phyloP scores from a whole-genome alignment of 352 stramenopile genomes.

The Pythium vanterpoolii region DNA sequence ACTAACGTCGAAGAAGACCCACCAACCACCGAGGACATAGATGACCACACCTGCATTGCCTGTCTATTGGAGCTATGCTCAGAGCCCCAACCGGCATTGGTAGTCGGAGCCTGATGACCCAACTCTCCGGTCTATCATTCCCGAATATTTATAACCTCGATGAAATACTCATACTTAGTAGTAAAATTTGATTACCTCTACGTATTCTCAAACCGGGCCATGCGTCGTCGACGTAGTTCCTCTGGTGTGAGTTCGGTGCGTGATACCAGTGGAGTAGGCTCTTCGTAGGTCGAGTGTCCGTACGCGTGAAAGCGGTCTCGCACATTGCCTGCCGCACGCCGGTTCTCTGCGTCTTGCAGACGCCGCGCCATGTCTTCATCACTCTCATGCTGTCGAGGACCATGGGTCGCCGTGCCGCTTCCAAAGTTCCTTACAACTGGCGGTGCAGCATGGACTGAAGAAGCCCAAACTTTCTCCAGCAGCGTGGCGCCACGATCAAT shows the following conservation, averaged over 20 bases:
- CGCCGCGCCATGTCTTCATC: constrained; percentile 25
- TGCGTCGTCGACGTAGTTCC: constrained; percentile 29
- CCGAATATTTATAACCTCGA: constrained; percentile 1
- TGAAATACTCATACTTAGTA: background rate
- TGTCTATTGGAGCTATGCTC: constrained; percentile 13
- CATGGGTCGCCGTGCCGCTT: background rate
- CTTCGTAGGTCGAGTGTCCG: background rate
- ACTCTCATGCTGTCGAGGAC: background rate
- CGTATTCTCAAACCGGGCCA: constrained; percentile 25
- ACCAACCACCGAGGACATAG: background rate
- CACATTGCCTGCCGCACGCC: background rate
- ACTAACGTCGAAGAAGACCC: background rate
- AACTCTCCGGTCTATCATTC: background rate
- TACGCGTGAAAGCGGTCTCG: constrained; percentile 15
- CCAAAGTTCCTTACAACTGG: background rate
- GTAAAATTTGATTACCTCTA: constrained; percentile 1
- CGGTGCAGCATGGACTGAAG: background rate
- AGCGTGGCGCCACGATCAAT: constrained; percentile 8
- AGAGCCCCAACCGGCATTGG: background rate
- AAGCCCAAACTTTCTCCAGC: background rate
- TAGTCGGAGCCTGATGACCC: background rate
- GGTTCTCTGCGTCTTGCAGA: constrained; percentile 30
- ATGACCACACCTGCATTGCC: constrained; percentile 9
- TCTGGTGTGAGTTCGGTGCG: constrained; percentile 18
- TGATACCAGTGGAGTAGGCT: background rate